A percentile compares a stretch with the other conserved stretches of the same genome.
Evolutionary conservation across 257 asterid species (phyloP).

Genomic region (Lavandula angustifolia): DNA sequence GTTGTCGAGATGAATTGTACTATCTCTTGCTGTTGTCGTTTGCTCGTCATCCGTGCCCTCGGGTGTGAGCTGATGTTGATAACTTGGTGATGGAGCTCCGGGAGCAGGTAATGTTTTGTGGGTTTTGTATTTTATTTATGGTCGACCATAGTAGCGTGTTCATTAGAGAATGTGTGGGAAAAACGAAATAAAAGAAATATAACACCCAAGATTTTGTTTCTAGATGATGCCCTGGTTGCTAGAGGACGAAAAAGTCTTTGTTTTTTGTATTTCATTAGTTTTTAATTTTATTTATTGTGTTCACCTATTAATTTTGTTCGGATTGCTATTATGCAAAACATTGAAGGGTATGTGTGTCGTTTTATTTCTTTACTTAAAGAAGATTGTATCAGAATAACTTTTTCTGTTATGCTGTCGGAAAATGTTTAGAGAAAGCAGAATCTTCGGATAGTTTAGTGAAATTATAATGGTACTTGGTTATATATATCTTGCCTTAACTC

Average conservation of each 20-base stretch:
- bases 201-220: constrained; percentile 41
- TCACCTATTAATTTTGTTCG: constrained; percentile 50
- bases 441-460: not conserved
- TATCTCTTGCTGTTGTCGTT: constrained; percentile 28
- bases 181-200: constrained; percentile 4
- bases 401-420: not conserved
- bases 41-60: not conserved
- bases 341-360: constrained; percentile 14
- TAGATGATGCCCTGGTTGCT: constrained; percentile 29
- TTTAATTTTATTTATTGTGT: constrained; percentile 35
- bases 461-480: no score
- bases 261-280: constrained; percentile 56
- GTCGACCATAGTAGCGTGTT: constrained; percentile 39
- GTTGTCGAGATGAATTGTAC: constrained; percentile 34
- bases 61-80: not conserved
- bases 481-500: no score
- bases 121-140: constrained; percentile 53
- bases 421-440: not conserved
- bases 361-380: not conserved
- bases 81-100: constrained; percentile 36
- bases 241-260: constrained; percentile 29
- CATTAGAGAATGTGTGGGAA: constrained; percentile 26
- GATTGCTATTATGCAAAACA: constrained; percentile 29
- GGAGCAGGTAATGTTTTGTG: constrained; percentile 35
- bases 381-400: not conserved